Conservation (phyloP, 116 monocot species). For the Iris pallida region DNA sequence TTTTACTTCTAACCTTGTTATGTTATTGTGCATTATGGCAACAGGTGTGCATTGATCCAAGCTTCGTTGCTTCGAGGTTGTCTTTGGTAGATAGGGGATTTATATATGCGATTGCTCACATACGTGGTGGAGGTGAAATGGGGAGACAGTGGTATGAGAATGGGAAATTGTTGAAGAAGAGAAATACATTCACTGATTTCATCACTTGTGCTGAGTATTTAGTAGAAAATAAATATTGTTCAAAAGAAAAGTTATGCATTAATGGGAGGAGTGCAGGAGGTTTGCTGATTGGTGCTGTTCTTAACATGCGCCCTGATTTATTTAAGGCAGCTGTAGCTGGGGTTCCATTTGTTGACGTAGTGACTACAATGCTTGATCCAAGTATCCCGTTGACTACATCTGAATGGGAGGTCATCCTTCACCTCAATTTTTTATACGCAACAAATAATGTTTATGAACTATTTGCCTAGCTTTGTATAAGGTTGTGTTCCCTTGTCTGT, state of each 20-base stretch:
- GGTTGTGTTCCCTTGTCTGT: no score
- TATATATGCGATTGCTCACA: slow-evolving; percentile 87
- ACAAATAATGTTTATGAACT: background rate
- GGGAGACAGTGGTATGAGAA: slow-evolving; percentile 95
- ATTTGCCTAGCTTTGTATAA: no score
- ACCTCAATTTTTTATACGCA: background rate
- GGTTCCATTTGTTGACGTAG: slow-evolving; percentile 94
- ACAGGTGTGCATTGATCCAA: slow-evolving; percentile 80
- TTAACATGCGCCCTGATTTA: slow-evolving; percentile 94
- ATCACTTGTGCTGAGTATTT: slow-evolving; percentile 89
- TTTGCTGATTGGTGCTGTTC: slow-evolving; percentile 82
- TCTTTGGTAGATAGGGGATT: slow-evolving; percentile 89
- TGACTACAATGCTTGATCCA: slow-evolving; percentile 96
- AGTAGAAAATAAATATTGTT: slow-evolving; percentile 75
- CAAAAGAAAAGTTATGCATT: slow-evolving; percentile 78
- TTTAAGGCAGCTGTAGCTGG: slow-evolving; percentile 84
- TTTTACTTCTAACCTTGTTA: background rate
- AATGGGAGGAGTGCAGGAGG: slow-evolving; percentile 96
- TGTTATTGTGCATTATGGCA: slow-evolving; percentile 2
- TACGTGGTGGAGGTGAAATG: slow-evolving; percentile 99
- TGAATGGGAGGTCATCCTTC: slow-evolving; percentile 85
- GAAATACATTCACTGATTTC: slow-evolving; percentile 90
- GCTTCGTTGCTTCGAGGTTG: slow-evolving; percentile 60
- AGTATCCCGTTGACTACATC: slow-evolving; percentile 88
- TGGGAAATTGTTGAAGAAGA: slow-evolving; percentile 85